Base-by-base conservation (phyloP, 1,139 yeast genomes). In the Taphrina communis region DNA sequence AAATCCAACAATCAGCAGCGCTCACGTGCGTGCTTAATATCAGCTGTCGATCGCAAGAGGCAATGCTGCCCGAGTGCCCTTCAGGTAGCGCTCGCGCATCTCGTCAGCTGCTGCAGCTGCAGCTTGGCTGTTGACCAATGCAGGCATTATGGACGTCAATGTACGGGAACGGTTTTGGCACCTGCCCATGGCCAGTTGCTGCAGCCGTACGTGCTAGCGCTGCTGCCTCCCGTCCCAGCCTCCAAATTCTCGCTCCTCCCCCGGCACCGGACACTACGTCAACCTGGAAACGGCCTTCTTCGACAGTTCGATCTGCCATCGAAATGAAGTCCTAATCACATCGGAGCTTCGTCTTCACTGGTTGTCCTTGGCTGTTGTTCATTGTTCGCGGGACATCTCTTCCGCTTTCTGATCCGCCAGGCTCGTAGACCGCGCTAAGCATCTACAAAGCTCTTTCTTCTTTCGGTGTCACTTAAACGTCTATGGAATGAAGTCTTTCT, bases 401-500 rank as follows among this genome's bases (percentile, higher is more conserved):
- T 2, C 17, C n/a, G 8, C 48, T 12, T 6, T 6, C 42, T 11
- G 42, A 39, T 39, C 6, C 7, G 14, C 6, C 42, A 39, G 14
- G 14, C 42, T 39, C 6, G 14, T 14, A 11, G 42, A 25, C 4
- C 4, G 31, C 31, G 31, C 31, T 25, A 4, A 25, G 31, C 31
- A 25, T 25, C 4, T 4, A 25, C 31, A 25, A 25, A 25, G 31
- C 2, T 25, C 42, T 39, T 14, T 39, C 6, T 14, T 17, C 9
- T n/a, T 46, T 21, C 53, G 11, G 36, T 9, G 31, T 35, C 21
- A 50, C 5, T 21, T 6, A n/a, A 4, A 19, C 7, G 50, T 56
- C 38, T 44, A 58, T 58, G 62, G 62, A 9, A 58, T 58, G 62
- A 58, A 58, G 62, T 58, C 62, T 14, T 58, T 58, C 41, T 58